Percentiles rank a stretch among this genome's conserved stretches.
phyloP scores from a whole-genome alignment of 2,329 filamentous ascomycete species.

The Sporothrix mexicana region DNA sequence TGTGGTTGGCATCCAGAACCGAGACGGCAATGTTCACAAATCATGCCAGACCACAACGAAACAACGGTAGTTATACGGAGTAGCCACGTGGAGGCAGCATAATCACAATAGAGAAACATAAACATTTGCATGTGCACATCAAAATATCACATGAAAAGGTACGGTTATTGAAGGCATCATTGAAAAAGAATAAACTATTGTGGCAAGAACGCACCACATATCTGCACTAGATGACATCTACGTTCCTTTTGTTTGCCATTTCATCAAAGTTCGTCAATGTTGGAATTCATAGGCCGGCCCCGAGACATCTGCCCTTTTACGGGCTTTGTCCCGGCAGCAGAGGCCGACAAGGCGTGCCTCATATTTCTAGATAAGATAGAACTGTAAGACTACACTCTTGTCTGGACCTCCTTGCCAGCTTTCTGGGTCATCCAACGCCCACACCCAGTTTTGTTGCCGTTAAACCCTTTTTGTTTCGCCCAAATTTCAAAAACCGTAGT shows the following conservation, averaged over 20 bases:
- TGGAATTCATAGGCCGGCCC: conserved; percentile 17
- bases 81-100: neutral
- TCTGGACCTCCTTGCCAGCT: neutral
- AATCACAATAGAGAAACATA: too few species aligned
- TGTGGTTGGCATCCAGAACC: too few species aligned
- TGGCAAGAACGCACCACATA: conserved; percentile 11
- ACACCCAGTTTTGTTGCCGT: conserved; percentile 22
- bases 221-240: conserved; percentile 19
- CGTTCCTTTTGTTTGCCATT: neutral
- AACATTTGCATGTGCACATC: neutral
- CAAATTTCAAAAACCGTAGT: conserved; percentile 3
- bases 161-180: conserved; percentile 1
- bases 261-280: conserved; percentile 22
- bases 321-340: neutral
- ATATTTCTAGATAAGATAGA: conserved; percentile 1
- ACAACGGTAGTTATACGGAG: neutral
- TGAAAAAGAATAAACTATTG: conserved; percentile 3
- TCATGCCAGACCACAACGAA: neutral
- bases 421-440: conserved; percentile 1
- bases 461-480: conserved; percentile 20
- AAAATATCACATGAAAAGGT: neutral
- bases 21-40: conserved; percentile 1
- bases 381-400: neutral
- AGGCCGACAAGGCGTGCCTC: conserved; percentile 17
- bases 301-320: neutral